Evolutionary conservation across 2,329 filamentous ascomycete genomes (phyloP), one percentile per base, ranked within the genome.

Genomic region (Colletotrichum orchidophilum): DNA sequence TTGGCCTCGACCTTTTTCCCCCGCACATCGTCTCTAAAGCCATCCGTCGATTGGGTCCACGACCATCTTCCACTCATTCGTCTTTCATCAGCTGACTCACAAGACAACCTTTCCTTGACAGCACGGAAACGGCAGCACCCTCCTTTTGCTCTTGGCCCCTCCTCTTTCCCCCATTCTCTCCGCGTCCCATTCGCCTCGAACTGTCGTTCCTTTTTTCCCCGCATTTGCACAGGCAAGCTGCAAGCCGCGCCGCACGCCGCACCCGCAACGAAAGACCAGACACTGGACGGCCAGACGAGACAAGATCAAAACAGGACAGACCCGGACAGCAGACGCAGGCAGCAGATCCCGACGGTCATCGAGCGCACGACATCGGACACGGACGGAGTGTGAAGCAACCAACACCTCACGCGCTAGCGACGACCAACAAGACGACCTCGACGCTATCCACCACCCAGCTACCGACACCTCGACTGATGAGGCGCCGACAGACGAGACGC

Each of bases 61-160:
- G 39, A 18, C 21, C 39, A 21, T 46, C 39, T 24, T 31, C 11
- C 18, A 13, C 46, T 50, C 58, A 39, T 53, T 52, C 49, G 8
- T 53, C 31, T 53, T 27, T 63, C 67, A 61, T 70, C 67, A 66
- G 67, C 67, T 70, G 67, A 70, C 67, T 66, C 63, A 55, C 26
- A 63, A 21, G 49, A 35, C 24, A n/a, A 52, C 24, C 33, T 35
- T 39, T 27, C 42, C 55, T n/a, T 66, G 54, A 42, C 39, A 46
- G 18, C 21, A 11, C 39, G 39, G 39, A 46, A 46, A 46, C 39
- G 39, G 39, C 39, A 46, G 39, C 39, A 31, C 49, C n/a, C 63
- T 50, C 63, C 27, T 55, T n/a, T 55, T 55, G 35, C 26, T 26
- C 26, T 18, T 53, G 24, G 21, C 39, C 39, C 9, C 35, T 15